Evolutionary conservation across 306 rosid genomes (phyloP).

Genomic region (Macrotyloma uniflorum): DNA sequence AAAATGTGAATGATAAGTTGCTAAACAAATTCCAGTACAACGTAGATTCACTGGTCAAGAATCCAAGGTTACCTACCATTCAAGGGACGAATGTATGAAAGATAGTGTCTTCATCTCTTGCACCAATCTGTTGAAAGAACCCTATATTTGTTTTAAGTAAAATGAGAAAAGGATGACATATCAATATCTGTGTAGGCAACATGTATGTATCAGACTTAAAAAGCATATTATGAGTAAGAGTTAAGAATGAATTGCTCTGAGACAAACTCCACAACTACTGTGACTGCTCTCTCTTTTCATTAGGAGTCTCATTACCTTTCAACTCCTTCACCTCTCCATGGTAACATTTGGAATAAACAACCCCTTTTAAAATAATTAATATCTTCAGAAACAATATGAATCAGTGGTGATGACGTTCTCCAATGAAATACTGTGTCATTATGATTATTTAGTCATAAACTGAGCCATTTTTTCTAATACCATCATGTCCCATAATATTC

Average conservation of each 20-base stretch:
- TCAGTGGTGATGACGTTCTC: background rate
- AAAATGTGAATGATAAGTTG: background rate
- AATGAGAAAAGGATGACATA: constrained; percentile 56
- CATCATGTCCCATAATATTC: background rate
- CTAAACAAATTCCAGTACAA: background rate
- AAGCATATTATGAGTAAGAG: constrained; percentile 57
- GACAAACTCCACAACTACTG: constrained; percentile 69
- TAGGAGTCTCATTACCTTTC: constrained; percentile 2
- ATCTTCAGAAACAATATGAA: background rate
- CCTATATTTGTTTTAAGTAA: background rate
- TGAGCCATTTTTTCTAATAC: background rate
- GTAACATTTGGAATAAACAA: background rate
- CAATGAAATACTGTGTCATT: background rate
- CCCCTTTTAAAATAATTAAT: background rate
- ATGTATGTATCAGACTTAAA: constrained; percentile 55
- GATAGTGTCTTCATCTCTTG: background rate
- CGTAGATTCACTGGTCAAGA: background rate
- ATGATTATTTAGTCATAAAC: background rate
- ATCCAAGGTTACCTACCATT: background rate
- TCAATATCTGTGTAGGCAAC: constrained; percentile 72
- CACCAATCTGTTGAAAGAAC: background rate
- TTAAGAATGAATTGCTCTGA: constrained; percentile 67
- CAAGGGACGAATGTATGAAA: background rate
- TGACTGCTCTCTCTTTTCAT: constrained; percentile 13
- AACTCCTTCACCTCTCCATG: background rate